Evolutionary conservation across 2,329 filamentous ascomycete genomes (phyloP), one percentile per base, ranked within the genome.

Genomic region (Chalaropsis ovoidea): DNA sequence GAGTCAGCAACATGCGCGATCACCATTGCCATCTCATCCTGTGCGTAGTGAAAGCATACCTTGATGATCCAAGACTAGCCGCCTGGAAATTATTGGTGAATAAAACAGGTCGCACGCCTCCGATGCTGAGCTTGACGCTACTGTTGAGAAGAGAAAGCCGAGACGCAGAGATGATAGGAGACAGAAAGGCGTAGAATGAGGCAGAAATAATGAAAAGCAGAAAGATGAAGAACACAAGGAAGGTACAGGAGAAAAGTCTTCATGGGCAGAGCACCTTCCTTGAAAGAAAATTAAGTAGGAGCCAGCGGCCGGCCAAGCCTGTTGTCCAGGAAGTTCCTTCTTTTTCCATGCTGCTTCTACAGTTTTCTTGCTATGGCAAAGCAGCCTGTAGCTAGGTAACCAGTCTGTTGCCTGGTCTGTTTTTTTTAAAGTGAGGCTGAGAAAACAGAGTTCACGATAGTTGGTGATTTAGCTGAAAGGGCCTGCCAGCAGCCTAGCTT

Each of bases 271-370:
- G 54, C 27, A 58, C 54, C 54, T 58, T 58, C 54, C 54, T 39
- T 22, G 15, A 39, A 8, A 31, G n/a, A 35, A 19, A 22, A 52
- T 13, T 52, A 17, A 35, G 31, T 22, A 17, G 27, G 6, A n/a
- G 13, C 54, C 27, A 15, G 27, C 15, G 15, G 27, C 17, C n/a
- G 17, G 17, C 15, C 27, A 17, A 10, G 27, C 5, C 54, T 10
- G 54, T 58, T 58, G 54, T 58, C 54, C 27, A 17, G 27, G 54
- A 39, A 22, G 19, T 58, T 58, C 17, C n/a, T 19, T n/a, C 31
- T 58, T 39, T 19, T n/a, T 11, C 19, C 54, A 52, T 4, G 4
- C 13, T n/a, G 24, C 10, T 39, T 58, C 54, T 19, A 58, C 10
- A 13, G 24, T 39, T 22, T 58, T n/a, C 27, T 58, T 58, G 8